Conservation (phyloP, 352 stramenopile species). For the Phytophthora palmivora region DNA sequence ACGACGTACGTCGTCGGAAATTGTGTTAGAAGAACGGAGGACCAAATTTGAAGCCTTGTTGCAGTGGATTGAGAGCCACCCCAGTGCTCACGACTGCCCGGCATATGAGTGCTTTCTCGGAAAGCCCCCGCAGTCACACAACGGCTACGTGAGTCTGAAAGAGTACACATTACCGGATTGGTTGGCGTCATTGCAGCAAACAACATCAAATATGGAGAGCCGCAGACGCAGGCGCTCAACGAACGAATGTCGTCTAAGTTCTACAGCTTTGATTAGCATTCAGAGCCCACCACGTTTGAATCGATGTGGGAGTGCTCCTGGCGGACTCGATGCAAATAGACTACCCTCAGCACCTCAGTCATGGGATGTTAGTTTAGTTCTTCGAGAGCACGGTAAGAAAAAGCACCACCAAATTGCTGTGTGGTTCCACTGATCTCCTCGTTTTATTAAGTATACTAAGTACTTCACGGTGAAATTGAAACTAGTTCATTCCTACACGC, state of each 20-base stretch:
- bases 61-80: conserved; percentile 1
- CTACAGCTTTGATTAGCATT: not conserved
- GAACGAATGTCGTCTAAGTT: not conserved
- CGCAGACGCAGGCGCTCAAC: not conserved
- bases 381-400: not conserved
- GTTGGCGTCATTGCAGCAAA: conserved; percentile 1
- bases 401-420: not conserved
- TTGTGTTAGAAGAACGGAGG: not conserved
- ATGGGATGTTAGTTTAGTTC: conserved; percentile 1
- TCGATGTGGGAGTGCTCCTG: conserved; percentile 4
- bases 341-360: not conserved
- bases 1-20: not conserved
- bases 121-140: not conserved
- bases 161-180: conserved; percentile 1
- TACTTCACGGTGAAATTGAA: no score
- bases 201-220: not conserved
- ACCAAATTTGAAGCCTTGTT: not conserved
- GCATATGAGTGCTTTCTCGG: not conserved
- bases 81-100: not conserved
- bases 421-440: not conserved
- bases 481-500: conserved; percentile 4
- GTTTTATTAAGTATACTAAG: not conserved
- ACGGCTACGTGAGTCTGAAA: not conserved
- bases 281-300: not conserved
- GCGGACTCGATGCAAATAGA: not conserved